Percentiles rank a stretch among this genome's conserved stretches.
phyloP scores from a whole-genome alignment of 129 eudicot genomes.

The Heracleum sosnowskyi region DNA sequence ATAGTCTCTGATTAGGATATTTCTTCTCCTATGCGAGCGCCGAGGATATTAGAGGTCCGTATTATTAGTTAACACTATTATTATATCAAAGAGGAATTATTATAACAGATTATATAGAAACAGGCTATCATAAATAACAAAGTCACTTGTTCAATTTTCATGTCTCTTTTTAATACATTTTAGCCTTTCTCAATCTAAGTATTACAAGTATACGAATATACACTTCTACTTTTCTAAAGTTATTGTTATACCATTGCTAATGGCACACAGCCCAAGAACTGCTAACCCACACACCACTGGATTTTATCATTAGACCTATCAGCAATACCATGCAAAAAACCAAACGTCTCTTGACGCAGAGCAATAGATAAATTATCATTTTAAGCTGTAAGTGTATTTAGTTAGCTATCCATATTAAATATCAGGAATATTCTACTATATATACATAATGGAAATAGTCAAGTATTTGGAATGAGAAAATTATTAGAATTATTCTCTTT shows the following conservation, averaged over 20 bases:
- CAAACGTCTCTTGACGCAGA: neutral
- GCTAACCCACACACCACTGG: neutral
- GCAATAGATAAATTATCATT: neutral
- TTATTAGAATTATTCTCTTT: no score
- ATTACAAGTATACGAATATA: no score
- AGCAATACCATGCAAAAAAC: neutral
- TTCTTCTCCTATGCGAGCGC: neutral
- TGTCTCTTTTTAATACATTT: no score
- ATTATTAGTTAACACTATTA: neutral
- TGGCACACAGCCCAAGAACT: neutral
- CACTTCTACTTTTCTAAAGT: neutral
- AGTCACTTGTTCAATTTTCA: neutral
- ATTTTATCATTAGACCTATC: neutral
- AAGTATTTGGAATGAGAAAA: no score
- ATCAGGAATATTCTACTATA: no score
- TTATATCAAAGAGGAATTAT: neutral
- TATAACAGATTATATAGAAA: neutral
- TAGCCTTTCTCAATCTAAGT: neutral
- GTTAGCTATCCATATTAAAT: neutral
- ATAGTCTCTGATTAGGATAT: neutral
- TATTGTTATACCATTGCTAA: neutral
- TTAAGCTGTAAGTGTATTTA: neutral
- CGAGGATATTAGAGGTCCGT: neutral
- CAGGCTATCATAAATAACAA: neutral
- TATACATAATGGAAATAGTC: no score